Evolutionary conservation across 768 basidiomycete species (phyloP), one percentile per base, ranked within the genome.

Genomic region (Coprinopsis strossmayeri): DNA sequence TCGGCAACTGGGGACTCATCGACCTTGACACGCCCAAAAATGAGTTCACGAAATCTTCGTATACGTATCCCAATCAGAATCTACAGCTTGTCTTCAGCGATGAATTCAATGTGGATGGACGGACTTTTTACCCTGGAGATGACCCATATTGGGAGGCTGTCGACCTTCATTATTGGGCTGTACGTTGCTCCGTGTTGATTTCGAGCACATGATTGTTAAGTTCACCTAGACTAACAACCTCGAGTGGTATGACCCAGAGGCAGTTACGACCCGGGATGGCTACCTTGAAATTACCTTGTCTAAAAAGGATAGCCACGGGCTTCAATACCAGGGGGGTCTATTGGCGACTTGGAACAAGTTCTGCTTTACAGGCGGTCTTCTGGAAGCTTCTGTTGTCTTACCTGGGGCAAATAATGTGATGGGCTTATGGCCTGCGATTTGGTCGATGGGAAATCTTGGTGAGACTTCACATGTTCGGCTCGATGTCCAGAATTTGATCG

Each of bases 131-230:
- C 63, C 83, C 83, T 42, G 90, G 89, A 48, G 89, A 93, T 61
- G 91, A 94, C 64, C 86, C 91, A 5, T 92, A 84, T 61, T 91
- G 89, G 89, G 88, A 91, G 63, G 89, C 87, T 34, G 82, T 72
- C 2, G 75, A 90, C 65, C 71, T 91, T 40, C 84, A 91, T 60
- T 91, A 89, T 56, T 90, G 87, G 86, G 69, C 72, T 64, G 78
- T 78, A 39, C 28, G 63, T 48, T 11, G n/a, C 17, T 11, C 37
- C 40, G 25, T 35, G 17, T n/a, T 38, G 4, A 24, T 39, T 20
- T 18, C 20, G 28, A 21, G 21, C 34, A 24, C 24, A 34, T 41
- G 2, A 17, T 23, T 52, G 26, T 32, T 34, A 32, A 34, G 12
- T 10, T 24, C 5, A 13, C 32, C 21, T 43, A 82, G 78, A 83